Conservation (phyloP, 805 yeast species). For the Candida sanyiensis region DNA sequence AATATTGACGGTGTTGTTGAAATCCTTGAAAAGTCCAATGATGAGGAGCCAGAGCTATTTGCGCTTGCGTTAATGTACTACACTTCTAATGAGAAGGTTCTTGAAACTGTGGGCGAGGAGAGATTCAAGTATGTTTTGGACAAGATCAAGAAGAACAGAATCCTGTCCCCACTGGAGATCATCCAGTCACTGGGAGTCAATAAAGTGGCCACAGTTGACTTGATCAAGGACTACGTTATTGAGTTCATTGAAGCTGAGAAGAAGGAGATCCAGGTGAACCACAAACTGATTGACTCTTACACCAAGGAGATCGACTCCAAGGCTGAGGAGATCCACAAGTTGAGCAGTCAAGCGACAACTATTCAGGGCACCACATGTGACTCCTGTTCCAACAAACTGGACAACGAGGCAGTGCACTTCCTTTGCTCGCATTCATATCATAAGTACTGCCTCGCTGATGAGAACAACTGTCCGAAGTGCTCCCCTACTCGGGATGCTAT, state of each 20-base stretch:
- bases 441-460: slow-evolving; percentile 64
- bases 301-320: slow-evolving; percentile 57
- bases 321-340: slow-evolving; percentile 44
- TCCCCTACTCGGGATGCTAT: slow-evolving; percentile 64
- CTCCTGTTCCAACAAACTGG: slow-evolving; percentile 39
- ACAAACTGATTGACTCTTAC: slow-evolving; percentile 61
- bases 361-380: slow-evolving; percentile 28
- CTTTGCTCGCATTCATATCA: slow-evolving; percentile 85
- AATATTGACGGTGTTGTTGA: slow-evolving; percentile 53
- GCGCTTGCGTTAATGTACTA: slow-evolving; percentile 58
- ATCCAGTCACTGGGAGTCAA: slow-evolving; percentile 61
- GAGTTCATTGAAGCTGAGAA: slow-evolving; percentile 54
- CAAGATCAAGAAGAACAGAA: slow-evolving; percentile 43
- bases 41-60: slow-evolving; percentile 57
- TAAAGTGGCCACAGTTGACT: slow-evolving; percentile 62
- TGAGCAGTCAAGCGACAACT: slow-evolving; percentile 36
- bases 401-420: slow-evolving; percentile 78
- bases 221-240: slow-evolving; percentile 62
- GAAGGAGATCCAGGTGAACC: slow-evolving; percentile 63
- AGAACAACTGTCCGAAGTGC: slow-evolving; percentile 68
- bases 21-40: slow-evolving; percentile 55
- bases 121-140: slow-evolving; percentile 45
- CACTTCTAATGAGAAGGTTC: slow-evolving; percentile 48
- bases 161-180: slow-evolving; percentile 71
- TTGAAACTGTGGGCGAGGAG: slow-evolving; percentile 45